Evolutionary conservation across 2,329 filamentous ascomycete species (phyloP).

Genomic region (Fusarium subtropicale): DNA sequence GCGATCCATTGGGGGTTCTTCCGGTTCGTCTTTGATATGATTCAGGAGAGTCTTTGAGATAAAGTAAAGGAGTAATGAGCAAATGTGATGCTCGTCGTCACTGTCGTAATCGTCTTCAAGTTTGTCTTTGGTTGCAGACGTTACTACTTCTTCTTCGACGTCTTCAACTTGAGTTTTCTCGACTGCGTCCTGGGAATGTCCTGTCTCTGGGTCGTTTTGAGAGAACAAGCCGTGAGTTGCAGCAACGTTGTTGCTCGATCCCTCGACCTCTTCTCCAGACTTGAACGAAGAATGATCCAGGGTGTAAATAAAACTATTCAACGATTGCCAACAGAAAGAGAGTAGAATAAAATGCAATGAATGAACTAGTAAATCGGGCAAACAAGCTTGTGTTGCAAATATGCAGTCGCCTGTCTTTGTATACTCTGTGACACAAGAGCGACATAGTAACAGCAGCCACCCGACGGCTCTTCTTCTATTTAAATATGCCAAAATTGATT

Average conservation of each 20-base stretch:
- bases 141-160: constrained; percentile 8
- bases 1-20: constrained; percentile 35
- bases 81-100: constrained; percentile 39
- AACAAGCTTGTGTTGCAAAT: constrained; percentile 30
- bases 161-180: constrained; percentile 8
- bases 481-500: constrained; percentile 15
- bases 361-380: background rate
- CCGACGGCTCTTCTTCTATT: constrained; percentile 11
- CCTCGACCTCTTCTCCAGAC: constrained; percentile 30
- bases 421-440: constrained; percentile 24
- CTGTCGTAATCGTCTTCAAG: constrained; percentile 26
- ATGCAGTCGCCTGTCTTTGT: constrained; percentile 25
- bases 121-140: background rate
- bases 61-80: constrained; percentile 39
- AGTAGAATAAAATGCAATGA: background rate
- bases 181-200: constrained; percentile 1
- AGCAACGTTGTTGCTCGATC: constrained; percentile 31
- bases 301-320: background rate
- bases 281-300: constrained; percentile 29
- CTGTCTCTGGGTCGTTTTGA: constrained; percentile 8
- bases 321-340: background rate
- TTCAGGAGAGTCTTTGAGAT: constrained; percentile 38
- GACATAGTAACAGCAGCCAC: constrained; percentile 17
- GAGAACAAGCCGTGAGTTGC: constrained; percentile 28
- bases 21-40: constrained; percentile 16